Percentiles rank a stretch among this genome's conserved stretches.
phyloP scores from a whole-genome alignment of 148 eudicot genomes.

The Silene conica region DNA sequence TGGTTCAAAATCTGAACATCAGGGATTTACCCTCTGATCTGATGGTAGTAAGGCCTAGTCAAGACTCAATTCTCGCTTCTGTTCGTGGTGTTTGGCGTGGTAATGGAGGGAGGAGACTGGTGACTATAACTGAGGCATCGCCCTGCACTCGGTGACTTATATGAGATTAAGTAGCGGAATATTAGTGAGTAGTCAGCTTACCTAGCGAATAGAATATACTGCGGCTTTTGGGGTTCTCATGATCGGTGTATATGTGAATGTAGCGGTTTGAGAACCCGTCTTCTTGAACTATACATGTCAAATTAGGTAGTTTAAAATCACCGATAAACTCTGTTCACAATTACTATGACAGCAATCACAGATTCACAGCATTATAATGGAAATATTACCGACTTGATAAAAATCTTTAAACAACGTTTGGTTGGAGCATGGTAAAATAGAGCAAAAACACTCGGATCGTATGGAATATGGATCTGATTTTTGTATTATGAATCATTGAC shows the following conservation, averaged over 20 bases:
- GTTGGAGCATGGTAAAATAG: too few species aligned
- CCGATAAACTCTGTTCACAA: not conserved
- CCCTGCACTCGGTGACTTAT: slow-evolving; percentile 10
- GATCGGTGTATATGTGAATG: not conserved
- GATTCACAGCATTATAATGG: too few species aligned
- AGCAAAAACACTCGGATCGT: too few species aligned
- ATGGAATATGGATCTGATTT: too few species aligned
- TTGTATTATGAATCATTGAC: too few species aligned
- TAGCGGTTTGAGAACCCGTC: not conserved
- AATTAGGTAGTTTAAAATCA: not conserved
- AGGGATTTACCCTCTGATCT: slow-evolving; percentile 33
- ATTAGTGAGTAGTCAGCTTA: not conserved
- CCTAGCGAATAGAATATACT: not conserved
- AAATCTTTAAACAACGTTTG: too few species aligned
- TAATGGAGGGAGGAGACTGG: slow-evolving; percentile 64
- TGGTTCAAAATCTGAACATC: slow-evolving; percentile 30
- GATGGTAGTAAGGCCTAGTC: slow-evolving; percentile 18
- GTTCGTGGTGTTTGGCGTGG: slow-evolving; percentile 77
- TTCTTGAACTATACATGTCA: slow-evolving; percentile 4
- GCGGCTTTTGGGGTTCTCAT: not conserved
- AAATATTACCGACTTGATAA: too few species aligned
- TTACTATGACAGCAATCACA: not conserved
- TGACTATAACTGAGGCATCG: slow-evolving; percentile 26
- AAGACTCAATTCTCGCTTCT: slow-evolving; percentile 35
- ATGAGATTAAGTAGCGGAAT: not conserved